These are phyloP conservation scores for Argentina anserina DNA, from an alignment of 306 rosid species.

Conservation along the genomic window DNA sequence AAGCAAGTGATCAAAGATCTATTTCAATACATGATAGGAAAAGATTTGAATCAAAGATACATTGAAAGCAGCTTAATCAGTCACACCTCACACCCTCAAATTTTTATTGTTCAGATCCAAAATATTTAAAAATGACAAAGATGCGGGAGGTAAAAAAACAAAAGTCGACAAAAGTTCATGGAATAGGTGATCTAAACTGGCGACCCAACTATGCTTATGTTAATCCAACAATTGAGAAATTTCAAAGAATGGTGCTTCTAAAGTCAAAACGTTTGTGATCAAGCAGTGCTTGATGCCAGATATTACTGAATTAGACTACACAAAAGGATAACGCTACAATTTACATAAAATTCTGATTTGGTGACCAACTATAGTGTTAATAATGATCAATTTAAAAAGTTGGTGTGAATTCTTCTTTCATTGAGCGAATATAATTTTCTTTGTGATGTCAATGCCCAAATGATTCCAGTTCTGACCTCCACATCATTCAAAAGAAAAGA, in stretches of 20 bases:
- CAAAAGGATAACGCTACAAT: too few relatives aligned
- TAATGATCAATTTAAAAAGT: not conserved
- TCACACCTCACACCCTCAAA: not conserved
- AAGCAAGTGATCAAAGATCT: slow-evolving; percentile 6
- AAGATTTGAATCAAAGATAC: not conserved
- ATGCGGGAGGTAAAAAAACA: too few relatives aligned
- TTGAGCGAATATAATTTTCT: not conserved
- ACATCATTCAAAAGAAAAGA: not conserved
- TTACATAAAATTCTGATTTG: not conserved
- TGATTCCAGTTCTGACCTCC: not conserved
- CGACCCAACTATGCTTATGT: not conserved
- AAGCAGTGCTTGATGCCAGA: not conserved
- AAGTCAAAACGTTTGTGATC: not conserved
- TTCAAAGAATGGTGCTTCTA: not conserved
- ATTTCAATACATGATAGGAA: slow-evolving; percentile 13
- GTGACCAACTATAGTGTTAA: not conserved
- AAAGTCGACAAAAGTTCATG: not conserved
- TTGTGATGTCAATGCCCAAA: not conserved
- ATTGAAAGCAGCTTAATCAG: not conserved
- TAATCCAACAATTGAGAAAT: not conserved
- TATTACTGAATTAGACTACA: not conserved
- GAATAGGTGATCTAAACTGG: not conserved
- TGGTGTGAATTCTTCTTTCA: not conserved
- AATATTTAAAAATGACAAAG: too few relatives aligned
- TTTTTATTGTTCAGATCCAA: too few relatives aligned